These are phyloP conservation scores for Auricularia cornea DNA, from an alignment of 768 basidiomycete species.

Conservation along the genomic window DNA sequence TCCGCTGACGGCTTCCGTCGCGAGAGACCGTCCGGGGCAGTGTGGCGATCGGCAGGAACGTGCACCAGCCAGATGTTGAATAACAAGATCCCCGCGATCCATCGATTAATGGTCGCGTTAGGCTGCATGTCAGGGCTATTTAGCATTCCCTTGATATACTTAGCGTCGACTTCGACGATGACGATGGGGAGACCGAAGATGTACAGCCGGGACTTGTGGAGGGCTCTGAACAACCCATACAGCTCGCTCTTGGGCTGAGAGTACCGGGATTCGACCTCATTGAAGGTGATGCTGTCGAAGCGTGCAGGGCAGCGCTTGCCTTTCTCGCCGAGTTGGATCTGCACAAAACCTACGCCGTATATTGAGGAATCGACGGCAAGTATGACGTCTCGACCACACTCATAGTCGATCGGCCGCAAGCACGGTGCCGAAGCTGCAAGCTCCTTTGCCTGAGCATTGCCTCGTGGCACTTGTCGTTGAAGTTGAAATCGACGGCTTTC, in stretches of 20 bases:
- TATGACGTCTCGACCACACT: neutral
- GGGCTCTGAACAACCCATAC: constrained; percentile 15
- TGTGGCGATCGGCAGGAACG: constrained; percentile 19
- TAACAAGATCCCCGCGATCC: constrained; percentile 33
- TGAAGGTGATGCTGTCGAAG: constrained; percentile 33
- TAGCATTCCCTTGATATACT: constrained; percentile 31
- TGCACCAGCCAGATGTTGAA: constrained; percentile 32
- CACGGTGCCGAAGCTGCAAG: neutral
- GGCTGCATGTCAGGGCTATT: constrained; percentile 32
- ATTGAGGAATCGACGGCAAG: constrained; percentile 2
- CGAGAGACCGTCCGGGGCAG: constrained; percentile 18
- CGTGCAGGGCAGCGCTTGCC: neutral
- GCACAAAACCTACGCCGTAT: neutral
- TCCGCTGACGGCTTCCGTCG: constrained; percentile 4
- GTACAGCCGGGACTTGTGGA: neutral
- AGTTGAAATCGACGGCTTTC: constrained; percentile 24
- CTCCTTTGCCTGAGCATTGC: neutral
- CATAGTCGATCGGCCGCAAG: constrained; percentile 1
- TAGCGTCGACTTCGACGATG: constrained; percentile 20
- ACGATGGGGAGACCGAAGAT: neutral
- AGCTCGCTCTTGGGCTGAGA: constrained; percentile 21
- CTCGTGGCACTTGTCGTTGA: constrained; percentile 19
- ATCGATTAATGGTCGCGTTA: constrained; percentile 30
- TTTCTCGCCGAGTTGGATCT: neutral
- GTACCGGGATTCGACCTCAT: constrained; percentile 15